Percentiles rank a stretch among this genome's conserved stretches.
Evolutionary conservation across 148 eudicot genomes (phyloP).

Genomic region (Rhododendron griersonianum): DNA sequence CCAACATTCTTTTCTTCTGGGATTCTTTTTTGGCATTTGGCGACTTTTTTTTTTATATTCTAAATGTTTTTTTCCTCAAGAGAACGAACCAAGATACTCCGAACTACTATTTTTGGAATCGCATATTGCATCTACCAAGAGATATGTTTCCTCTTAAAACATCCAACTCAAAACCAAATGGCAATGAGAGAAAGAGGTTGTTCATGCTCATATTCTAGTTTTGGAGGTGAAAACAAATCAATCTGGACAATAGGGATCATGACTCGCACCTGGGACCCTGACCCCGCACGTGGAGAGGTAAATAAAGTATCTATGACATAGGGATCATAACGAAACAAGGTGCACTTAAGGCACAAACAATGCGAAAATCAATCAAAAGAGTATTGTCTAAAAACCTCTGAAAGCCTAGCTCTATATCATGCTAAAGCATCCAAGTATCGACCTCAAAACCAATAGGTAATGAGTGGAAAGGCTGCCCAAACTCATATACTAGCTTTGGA

Average conservation of each 20-base stretch:
- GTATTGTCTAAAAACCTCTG: not conserved
- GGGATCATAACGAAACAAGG: not conserved
- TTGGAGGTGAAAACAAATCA: not conserved
- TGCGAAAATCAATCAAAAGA: not conserved
- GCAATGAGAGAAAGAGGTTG: not conserved
- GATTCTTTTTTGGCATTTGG: not conserved
- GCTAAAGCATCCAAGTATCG: too few relatives aligned
- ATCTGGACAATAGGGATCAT: not conserved
- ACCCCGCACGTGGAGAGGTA: not conserved
- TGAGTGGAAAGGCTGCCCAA: too few relatives aligned
- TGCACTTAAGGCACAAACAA: not conserved
- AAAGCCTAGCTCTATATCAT: too few relatives aligned
- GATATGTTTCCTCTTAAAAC: not conserved
- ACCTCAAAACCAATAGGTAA: too few relatives aligned
- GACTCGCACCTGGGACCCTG: too few relatives aligned
- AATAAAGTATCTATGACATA: not conserved
- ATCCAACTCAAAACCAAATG: not conserved
- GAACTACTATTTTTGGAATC: not conserved
- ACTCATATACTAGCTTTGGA: too few relatives aligned
- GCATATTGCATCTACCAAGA: not conserved
- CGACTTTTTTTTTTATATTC: not conserved
- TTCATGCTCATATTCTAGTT: not conserved
- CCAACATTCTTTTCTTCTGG: not conserved
- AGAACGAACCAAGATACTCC: not conserved
- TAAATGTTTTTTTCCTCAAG: not conserved